Evolutionary conservation across 2,329 filamentous ascomycete species (phyloP), one percentile per base, ranked within the genome.

Genomic region (Trichoderma arundinaceum): DNA sequence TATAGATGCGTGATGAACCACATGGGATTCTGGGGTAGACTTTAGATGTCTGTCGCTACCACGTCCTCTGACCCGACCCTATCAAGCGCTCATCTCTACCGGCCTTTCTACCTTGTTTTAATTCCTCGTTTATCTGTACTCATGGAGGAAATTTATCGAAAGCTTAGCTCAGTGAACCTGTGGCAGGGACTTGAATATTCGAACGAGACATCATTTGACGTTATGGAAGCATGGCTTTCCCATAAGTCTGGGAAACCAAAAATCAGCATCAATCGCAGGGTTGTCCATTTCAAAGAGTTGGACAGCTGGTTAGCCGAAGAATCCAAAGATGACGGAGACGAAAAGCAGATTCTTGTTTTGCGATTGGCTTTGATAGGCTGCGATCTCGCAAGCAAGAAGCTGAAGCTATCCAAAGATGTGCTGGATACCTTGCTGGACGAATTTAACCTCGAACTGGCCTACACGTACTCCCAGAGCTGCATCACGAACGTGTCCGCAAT

Each of bases 111-210:
- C 13, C 10, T 19, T 32, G 1, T 44, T 33, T 13, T 0, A 2
- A 8, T 49, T 28, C 3, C 32, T 43, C n/a, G 4, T 1, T 7
- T 7, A 12, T n/a, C n/a, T 9, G 9, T 3, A 46, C 39, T 33
- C 22, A 76, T 76, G 74, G 74, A 76, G 32, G 74, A 76, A 33
- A 73, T 76, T 62, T 76, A 74, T 57, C 66, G 71, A 7, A 76
- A 74, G 52, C 71, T 76, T 51, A 68, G 71, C 52, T 67, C 66
- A 10, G 70, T 74, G 58, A 73, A 72, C 43, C 61, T 71, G 1
- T 70, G 71, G 56, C 66, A 66, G 3, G 67, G 69, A 17, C 64
- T 63, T n/a, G 46, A 59, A 2, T 69, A 67, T 4, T 67, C 67
- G 4, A 54, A 72, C 10, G 63, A 67, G 9, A 53, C 64, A 7